A percentile compares a stretch with the other conserved stretches of the same genome.
These are phyloP conservation scores for Suillus subaureus DNA, from an alignment of 768 basidiomycete genomes.

Conservation along the genomic window DNA sequence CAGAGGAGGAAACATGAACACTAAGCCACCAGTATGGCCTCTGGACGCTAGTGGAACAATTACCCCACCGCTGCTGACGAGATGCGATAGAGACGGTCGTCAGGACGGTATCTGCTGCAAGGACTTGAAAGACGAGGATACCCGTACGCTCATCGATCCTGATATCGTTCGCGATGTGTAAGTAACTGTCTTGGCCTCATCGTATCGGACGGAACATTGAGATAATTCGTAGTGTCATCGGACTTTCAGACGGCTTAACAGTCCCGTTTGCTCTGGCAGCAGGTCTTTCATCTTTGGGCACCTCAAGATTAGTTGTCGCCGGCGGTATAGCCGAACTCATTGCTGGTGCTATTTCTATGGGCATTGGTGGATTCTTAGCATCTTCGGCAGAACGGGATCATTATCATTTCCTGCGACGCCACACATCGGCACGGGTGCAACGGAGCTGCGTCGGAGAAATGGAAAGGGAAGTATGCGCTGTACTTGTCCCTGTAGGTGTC, in stretches of 20 bases:
- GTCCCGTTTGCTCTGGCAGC: constrained; percentile 92
- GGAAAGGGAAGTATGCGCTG: constrained; percentile 89
- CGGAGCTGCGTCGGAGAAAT: constrained; percentile 93
- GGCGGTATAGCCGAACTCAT: constrained; percentile 96
- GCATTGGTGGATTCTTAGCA: constrained; percentile 96
- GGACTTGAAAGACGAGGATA: constrained; percentile 78
- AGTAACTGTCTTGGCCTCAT: constrained; percentile 26
- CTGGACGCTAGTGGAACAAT: constrained; percentile 46
- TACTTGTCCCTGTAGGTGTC: constrained; percentile 88
- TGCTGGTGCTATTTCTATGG: constrained; percentile 97
- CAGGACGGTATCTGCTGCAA: constrained; percentile 82
- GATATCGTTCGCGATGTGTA: constrained; percentile 88
- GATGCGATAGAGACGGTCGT: constrained; percentile 58
- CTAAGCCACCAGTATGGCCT: constrained; percentile 66
- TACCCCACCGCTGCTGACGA: constrained; percentile 50
- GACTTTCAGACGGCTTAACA: constrained; percentile 86
- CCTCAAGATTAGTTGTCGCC: constrained; percentile 88
- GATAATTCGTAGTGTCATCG: constrained; percentile 63
- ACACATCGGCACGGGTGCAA: constrained; percentile 76
- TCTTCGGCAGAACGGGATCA: constrained; percentile 97
- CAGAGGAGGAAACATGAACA: constrained; percentile 11
- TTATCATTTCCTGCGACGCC: constrained; percentile 76
- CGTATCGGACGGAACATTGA: constrained; percentile 6
- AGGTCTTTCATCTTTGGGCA: constrained; percentile 86
- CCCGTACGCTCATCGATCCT: constrained; percentile 82